Evolutionary conservation across 2,329 filamentous ascomycete species (phyloP).

Genomic region (Chaetomium olivaceum): DNA sequence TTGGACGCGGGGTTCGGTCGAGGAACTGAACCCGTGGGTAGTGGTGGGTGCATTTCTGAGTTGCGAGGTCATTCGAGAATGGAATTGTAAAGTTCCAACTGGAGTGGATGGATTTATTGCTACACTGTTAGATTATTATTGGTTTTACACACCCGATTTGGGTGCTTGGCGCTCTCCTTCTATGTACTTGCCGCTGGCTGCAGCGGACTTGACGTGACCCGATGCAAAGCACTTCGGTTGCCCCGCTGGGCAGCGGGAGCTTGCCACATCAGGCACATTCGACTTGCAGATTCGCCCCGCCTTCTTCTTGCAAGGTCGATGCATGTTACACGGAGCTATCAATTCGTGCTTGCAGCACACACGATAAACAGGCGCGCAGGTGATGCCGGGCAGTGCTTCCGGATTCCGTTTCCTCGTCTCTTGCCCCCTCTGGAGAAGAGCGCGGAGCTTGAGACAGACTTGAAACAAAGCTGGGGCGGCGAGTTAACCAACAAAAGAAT

Average conservation of each 20-base stretch:
- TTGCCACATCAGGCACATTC: background rate
- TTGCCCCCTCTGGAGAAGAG: slow-evolving; percentile 1
- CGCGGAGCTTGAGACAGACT: background rate
- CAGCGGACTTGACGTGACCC: too few relatives aligned
- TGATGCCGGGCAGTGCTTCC: too few relatives aligned
- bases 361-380: background rate
- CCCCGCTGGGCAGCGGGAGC: background rate
- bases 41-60: too few relatives aligned
- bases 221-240: background rate
- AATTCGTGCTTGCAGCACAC: slow-evolving; percentile 4
- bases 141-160: too few relatives aligned
- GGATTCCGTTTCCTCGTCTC: background rate
- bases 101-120: too few relatives aligned
- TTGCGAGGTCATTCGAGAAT: too few relatives aligned
- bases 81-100: too few relatives aligned
- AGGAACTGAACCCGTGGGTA: too few relatives aligned
- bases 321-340: background rate
- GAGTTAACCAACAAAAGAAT: background rate
- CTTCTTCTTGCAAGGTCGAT: background rate
- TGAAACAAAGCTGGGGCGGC: slow-evolving; percentile 13
- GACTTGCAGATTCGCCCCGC: background rate
- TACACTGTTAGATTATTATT: too few relatives aligned
- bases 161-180: background rate
- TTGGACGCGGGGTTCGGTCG: too few relatives aligned
- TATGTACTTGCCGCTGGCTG: too few relatives aligned